These are phyloP conservation scores for Chara braunii DNA, from an alignment of 139 green algal genomes.

Conservation along the genomic window DNA sequence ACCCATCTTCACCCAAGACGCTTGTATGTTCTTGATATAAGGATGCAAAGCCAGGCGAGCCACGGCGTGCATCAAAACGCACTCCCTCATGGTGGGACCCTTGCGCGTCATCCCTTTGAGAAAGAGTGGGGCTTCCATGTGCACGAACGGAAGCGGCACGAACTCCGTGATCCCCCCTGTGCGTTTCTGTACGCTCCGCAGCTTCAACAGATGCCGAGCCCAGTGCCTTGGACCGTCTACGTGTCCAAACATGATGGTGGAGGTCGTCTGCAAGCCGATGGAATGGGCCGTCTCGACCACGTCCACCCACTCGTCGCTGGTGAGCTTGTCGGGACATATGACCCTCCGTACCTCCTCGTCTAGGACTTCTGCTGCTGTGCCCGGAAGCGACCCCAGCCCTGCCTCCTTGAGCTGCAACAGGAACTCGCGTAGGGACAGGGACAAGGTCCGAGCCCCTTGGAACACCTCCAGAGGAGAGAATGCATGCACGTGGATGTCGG, in stretches of 20 bases:
- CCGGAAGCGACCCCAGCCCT: conserved; percentile 69
- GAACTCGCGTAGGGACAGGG: conserved; percentile 27
- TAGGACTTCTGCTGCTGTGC: conserved; percentile 83
- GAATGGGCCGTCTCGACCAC: conserved; percentile 62
- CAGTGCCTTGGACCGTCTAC: conserved; percentile 46
- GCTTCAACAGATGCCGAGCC: conserved; percentile 57
- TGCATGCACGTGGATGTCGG: conserved; percentile 78
- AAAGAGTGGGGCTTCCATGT: conserved; percentile 78
- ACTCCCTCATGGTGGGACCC: conserved; percentile 73
- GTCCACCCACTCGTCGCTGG: conserved; percentile 52
- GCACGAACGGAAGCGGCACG: conserved; percentile 87
- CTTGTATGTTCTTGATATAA: conserved; percentile 48
- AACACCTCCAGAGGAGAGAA: conserved; percentile 70
- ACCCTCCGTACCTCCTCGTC: conserved; percentile 53
- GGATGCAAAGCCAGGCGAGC: conserved; percentile 32
- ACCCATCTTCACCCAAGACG: conserved; percentile 85
- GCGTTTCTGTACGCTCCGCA: conserved; percentile 50
- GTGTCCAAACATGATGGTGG: conserved; percentile 87
- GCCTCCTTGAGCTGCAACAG: conserved; percentile 50
- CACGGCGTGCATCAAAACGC: conserved; percentile 71
- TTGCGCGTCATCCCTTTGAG: conserved; percentile 49
- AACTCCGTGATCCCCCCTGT: conserved; percentile 75
- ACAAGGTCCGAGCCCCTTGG: conserved; percentile 44
- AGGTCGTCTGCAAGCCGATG: conserved; percentile 68
- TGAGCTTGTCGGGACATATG: conserved; percentile 84